These are phyloP conservation scores for Codiaeum variegatum DNA, from an alignment of 441 rosid genomes.

Conservation along the genomic window DNA sequence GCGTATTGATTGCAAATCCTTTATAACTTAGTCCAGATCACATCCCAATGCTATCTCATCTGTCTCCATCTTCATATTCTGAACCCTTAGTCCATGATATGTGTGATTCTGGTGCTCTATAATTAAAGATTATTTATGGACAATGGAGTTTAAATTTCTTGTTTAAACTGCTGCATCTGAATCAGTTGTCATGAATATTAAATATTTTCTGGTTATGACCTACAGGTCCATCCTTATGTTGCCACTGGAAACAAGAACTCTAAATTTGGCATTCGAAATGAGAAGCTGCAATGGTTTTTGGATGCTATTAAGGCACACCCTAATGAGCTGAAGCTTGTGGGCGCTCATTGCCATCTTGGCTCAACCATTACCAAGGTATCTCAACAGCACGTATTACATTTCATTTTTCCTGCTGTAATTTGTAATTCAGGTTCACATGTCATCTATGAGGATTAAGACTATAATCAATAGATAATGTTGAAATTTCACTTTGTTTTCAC, in stretches of 20 bases:
- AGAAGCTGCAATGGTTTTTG: slow-evolving; percentile 97
- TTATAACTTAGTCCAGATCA: background rate
- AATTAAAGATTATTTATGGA: background rate
- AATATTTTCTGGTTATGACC: background rate
- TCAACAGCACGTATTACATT: background rate
- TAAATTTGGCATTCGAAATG: slow-evolving; percentile 96
- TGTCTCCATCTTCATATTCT: background rate
- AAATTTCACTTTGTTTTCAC: background rate
- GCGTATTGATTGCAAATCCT: background rate
- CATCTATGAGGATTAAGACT: background rate
- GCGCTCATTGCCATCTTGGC: slow-evolving; percentile 97
- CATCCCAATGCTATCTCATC: background rate
- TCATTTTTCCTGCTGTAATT: slow-evolving; percentile 10
- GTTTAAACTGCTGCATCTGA: slow-evolving; percentile 4
- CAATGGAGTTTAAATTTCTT: background rate
- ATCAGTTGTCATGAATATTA: background rate
- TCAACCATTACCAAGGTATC: slow-evolving; percentile 94
- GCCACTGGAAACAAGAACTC: slow-evolving; percentile 98
- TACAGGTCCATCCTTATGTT: slow-evolving; percentile 94
- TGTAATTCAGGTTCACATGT: background rate
- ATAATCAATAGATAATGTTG: background rate
- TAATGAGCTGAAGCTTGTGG: slow-evolving; percentile 86
- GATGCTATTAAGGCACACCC: slow-evolving; percentile 91
- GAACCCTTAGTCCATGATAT: background rate
- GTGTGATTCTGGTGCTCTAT: background rate